Evolutionary conservation across 148 eudicot genomes (phyloP).

Genomic region (Rhododendron ovatum): DNA sequence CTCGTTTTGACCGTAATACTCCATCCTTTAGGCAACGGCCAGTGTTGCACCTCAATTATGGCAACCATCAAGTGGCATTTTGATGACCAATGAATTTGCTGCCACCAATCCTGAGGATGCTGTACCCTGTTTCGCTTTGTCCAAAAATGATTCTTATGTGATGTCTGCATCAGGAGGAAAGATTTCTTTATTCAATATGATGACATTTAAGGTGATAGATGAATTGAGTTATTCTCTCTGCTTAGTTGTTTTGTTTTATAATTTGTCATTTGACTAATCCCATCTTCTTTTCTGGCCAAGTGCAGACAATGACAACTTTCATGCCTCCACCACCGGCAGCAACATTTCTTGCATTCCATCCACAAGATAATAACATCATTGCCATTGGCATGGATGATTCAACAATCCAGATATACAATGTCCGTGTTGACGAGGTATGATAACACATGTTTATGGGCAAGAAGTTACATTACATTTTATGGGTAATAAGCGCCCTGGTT

Average conservation of each 20-base stretch:
- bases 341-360: conserved; percentile 88
- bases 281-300: conserved; percentile 12
- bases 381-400: conserved; percentile 98
- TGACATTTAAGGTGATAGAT: conserved; percentile 73
- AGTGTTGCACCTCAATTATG: conserved; percentile 70
- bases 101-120: conserved; percentile 63
- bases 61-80: conserved; percentile 80
- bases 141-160: conserved; percentile 91
- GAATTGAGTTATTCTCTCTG: neutral
- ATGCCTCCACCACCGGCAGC: conserved; percentile 96
- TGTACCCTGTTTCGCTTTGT: conserved; percentile 86
- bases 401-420: conserved; percentile 83
- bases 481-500: neutral
- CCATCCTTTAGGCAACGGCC: conserved; percentile 60
- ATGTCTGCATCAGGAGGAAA: conserved; percentile 95
- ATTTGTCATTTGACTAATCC: neutral
- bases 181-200: conserved; percentile 81
- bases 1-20: neutral
- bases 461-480: neutral
- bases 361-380: conserved; percentile 90
- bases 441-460: neutral
- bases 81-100: conserved; percentile 79
- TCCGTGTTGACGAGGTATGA: conserved; percentile 85
- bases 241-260: neutral
- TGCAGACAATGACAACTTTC: conserved; percentile 90